A percentile compares a stretch with the other conserved stretches of the same genome.
phyloP scores from a whole-genome alignment of 2,329 filamentous ascomycete genomes.

The Alternaria incomplexa region DNA sequence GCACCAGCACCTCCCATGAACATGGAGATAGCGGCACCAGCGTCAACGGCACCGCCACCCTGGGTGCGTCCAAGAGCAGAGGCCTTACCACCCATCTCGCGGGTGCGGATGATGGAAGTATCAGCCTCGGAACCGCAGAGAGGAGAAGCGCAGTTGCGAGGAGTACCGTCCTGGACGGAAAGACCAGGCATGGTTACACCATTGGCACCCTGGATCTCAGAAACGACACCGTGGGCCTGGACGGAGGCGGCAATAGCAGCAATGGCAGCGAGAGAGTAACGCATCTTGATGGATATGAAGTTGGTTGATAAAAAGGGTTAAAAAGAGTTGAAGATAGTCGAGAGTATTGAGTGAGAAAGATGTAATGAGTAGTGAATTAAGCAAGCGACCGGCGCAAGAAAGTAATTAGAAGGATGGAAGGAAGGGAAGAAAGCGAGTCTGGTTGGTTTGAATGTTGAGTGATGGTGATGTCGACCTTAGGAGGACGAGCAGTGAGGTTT shows the following conservation, averaged over 20 bases:
- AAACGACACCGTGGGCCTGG: constrained; percentile 65
- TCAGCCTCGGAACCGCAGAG: constrained; percentile 70
- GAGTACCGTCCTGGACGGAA: constrained; percentile 68
- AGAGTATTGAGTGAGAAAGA: background rate
- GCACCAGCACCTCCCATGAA: constrained; percentile 27
- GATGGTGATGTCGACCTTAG: constrained; percentile 32
- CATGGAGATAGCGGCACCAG: constrained; percentile 9
- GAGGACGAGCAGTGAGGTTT: constrained; percentile 23
- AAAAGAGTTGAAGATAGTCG: background rate
- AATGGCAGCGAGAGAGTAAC: constrained; percentile 55
- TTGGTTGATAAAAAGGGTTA: constrained; percentile 2
- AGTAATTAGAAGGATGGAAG: constrained; percentile 35
- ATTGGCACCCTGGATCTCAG: constrained; percentile 64
- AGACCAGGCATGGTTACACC: constrained; percentile 68
- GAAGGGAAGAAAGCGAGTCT: constrained; percentile 35
- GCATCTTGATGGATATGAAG: constrained; percentile 51
- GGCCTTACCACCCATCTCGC: constrained; percentile 63
- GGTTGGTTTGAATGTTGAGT: constrained; percentile 12
- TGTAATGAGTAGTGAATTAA: constrained; percentile 24
- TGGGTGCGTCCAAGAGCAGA: constrained; percentile 69
- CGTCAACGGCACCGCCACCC: constrained; percentile 58
- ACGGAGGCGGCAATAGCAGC: constrained; percentile 56
- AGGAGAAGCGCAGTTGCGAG: constrained; percentile 68
- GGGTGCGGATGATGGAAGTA: constrained; percentile 71
- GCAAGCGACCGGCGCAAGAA: constrained; percentile 47